Conservation (phyloP, 768 basidiomycete genomes). For the Russula abietina region DNA sequence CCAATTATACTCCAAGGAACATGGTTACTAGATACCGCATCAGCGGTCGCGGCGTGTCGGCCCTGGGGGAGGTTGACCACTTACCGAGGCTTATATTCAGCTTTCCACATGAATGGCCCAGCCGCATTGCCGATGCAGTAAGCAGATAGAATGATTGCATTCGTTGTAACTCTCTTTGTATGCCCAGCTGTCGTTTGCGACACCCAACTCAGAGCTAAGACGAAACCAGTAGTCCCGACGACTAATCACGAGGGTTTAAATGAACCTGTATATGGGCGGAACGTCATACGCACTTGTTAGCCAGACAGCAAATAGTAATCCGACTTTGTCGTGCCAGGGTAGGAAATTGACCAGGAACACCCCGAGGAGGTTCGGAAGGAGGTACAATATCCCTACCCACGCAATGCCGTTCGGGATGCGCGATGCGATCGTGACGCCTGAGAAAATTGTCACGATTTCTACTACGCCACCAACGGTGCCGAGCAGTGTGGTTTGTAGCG, state of each 20-base stretch:
- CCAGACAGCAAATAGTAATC: constrained; percentile 55
- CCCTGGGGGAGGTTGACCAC: constrained; percentile 1
- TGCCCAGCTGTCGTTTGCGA: constrained; percentile 62
- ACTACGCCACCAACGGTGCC: constrained; percentile 60
- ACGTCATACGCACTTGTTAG: constrained; percentile 40
- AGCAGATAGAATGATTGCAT: constrained; percentile 68
- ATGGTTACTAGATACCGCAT: constrained; percentile 45
- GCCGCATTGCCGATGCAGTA: constrained; percentile 64
- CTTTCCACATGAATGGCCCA: constrained; percentile 76
- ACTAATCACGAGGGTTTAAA: constrained; percentile 28
- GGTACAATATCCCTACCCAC: constrained; percentile 55
- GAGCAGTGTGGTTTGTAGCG: constrained; percentile 62
- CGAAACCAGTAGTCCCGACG: constrained; percentile 53
- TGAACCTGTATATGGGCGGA: not conserved
- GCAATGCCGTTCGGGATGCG: constrained; percentile 52
- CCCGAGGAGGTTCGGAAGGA: constrained; percentile 61
- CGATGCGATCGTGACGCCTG: constrained; percentile 55
- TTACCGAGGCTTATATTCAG: constrained; percentile 58
- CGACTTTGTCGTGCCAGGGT: constrained; percentile 60
- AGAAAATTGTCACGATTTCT: constrained; percentile 64
- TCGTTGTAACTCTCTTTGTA: constrained; percentile 63
- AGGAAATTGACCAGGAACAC: constrained; percentile 55
- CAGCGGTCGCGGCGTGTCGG: not conserved
- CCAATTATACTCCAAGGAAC: constrained; percentile 77
- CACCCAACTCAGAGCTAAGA: constrained; percentile 58